A percentile compares a stretch with the other conserved stretches of the same genome.
Conservation (phyloP, 495 filamentous ascomycete genomes). For the Podospora appendiculata region DNA sequence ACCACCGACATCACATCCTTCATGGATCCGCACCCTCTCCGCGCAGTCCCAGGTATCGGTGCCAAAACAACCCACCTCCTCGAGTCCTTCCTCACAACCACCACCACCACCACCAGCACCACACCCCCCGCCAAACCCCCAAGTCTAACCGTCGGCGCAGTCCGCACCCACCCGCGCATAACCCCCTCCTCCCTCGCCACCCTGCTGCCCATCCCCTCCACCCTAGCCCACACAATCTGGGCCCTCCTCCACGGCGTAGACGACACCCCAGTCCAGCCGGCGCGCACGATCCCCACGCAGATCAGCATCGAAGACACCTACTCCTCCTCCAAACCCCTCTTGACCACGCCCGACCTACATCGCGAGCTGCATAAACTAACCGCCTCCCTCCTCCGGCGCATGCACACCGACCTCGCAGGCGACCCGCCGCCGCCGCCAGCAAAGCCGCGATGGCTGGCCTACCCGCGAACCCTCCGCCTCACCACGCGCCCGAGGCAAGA, state of each 20-base stretch:
- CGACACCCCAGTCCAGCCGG: conserved; percentile 58
- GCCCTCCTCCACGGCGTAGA: conserved; percentile 56
- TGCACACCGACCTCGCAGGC: conserved; percentile 53
- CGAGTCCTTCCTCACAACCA: conserved; percentile 33
- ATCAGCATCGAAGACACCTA: conserved; percentile 96
- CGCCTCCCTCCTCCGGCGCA: conserved; percentile 64
- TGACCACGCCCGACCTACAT: conserved; percentile 35
- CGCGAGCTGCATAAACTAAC: conserved; percentile 57
- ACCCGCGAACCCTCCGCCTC: conserved; percentile 59
- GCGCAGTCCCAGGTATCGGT: conserved; percentile 81
- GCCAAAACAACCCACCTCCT: conserved; percentile 67
- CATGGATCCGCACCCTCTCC: conserved; percentile 68
- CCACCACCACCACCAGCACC: too few species aligned
- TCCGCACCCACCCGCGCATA: conserved; percentile 55
- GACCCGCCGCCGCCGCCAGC: neutral
- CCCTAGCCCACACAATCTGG: conserved; percentile 58
- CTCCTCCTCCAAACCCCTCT: conserved; percentile 43
- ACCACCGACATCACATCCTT: conserved; percentile 52
- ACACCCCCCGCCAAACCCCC: too few species aligned
- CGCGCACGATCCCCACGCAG: conserved; percentile 68
- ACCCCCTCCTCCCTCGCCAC: conserved; percentile 51
- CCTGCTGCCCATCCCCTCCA: conserved; percentile 60
- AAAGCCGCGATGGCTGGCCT: conserved; percentile 28
- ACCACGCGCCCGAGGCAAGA: conserved; percentile 56
- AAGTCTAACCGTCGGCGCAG: conserved; percentile 59